These are phyloP conservation scores for Curvularia verruculosa DNA, from an alignment of 2,329 filamentous ascomycete species.

Conservation along the genomic window DNA sequence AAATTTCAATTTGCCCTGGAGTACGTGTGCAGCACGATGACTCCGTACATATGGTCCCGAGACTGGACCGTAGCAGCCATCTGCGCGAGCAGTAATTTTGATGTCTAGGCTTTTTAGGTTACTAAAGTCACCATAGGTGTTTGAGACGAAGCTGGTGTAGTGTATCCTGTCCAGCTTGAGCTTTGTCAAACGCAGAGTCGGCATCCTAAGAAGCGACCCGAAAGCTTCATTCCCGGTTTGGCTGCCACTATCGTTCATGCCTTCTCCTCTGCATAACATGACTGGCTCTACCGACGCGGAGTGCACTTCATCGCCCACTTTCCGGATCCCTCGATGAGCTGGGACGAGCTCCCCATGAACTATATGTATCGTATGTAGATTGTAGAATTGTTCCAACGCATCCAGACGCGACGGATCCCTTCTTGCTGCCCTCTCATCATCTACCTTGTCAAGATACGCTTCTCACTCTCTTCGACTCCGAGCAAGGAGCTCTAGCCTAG, in stretches of 20 bases:
- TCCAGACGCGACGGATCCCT: not conserved
- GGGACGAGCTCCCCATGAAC: slow-evolving; percentile 5
- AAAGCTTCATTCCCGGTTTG: not conserved
- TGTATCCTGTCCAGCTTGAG: slow-evolving; percentile 6
- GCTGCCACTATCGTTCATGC: not conserved
- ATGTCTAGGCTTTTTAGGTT: slow-evolving; percentile 10
- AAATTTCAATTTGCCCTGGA: not conserved
- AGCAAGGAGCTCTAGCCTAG: slow-evolving; percentile 5
- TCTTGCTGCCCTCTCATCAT: slow-evolving; percentile 13
- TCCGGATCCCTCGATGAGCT: slow-evolving; percentile 7
- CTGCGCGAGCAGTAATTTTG: not conserved
- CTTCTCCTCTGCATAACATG: slow-evolving; percentile 8
- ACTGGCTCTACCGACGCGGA: not conserved
- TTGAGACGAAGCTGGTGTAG: not conserved
- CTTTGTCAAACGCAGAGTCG: not conserved
- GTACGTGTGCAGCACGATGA: too few species aligned
- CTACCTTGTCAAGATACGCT: slow-evolving; percentile 8
- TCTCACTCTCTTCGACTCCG: slow-evolving; percentile 11
- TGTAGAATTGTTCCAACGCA: slow-evolving; percentile 2
- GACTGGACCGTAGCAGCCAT: not conserved
- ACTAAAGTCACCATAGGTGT: not conserved
- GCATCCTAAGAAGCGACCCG: not conserved
- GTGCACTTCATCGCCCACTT: not conserved
- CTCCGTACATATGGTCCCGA: not conserved
- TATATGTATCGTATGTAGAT: slow-evolving; percentile 6